Base-by-base conservation (phyloP, 2,329 filamentous ascomycete genomes). In the Sporothrix phasma region DNA sequence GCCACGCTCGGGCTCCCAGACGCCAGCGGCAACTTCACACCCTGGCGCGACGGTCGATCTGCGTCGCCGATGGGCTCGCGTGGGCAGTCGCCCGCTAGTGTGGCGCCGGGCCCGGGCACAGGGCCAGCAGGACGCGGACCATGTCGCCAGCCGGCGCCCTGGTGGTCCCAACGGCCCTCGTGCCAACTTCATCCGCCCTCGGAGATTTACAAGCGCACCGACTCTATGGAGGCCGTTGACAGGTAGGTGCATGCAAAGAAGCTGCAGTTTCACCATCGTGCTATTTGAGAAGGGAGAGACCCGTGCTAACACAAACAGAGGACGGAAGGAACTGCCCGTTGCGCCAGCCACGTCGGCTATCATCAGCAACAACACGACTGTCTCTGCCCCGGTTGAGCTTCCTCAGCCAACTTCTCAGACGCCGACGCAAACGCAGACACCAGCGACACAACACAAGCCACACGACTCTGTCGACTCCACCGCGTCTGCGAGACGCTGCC, bases 141-240 rank as follows among this genome's bases (percentile, higher is more conserved):
- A 47, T 74, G 29, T 68, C 79, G 43, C 72, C 66, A 26, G 72
- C 45, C 26, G 31, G 76, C 59, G 86, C 15, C 8, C 31, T 37
- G 7, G 7, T 2, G 53, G 41, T 6, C 62, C 62, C 39, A 47
- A 49, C 13, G 63, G 45, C 5, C 63, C 86, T 69, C 73, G 83
- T 0, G 74, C 84, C 22, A 81, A 86, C 0, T 86, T 93, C 68
- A 80, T 91, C 64, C 81, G 88, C 89, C 90, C 1, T 83, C 88
- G 13, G 90, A 95, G 68, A 87, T 92, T 47, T 92, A 93, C 73
- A 87, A 83, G 70, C 84, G 88, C 5, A 80, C 88, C 11, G 65
- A 65, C 10, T 49, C 22, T 2, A n/a, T 13, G 15, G 31, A 61
- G 34, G 5, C 59, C 5, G 45, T 26, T 5, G 45, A 49, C 29